Evolutionary conservation across 2,329 filamentous ascomycete genomes (phyloP), one percentile per base, ranked within the genome.

Genomic region (Gaeumannomyces tritici): DNA sequence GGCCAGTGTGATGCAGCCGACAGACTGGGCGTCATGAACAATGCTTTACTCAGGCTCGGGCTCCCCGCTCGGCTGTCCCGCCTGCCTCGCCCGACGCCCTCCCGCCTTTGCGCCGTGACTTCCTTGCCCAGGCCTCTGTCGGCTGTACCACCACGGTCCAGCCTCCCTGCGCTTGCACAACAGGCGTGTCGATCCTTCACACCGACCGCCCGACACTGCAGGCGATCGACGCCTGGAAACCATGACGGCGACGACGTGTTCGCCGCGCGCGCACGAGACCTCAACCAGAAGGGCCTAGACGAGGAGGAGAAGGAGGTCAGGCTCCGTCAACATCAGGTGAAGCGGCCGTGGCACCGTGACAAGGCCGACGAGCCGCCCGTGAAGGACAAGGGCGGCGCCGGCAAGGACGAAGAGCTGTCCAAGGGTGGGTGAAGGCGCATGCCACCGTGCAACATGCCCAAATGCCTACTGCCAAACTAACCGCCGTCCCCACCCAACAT

Each of bases 281-380:
- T 72, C 24, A 70, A 72, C 33, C 72, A 73, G 28, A 71, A 72
- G 58, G 70, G 69, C 31, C 67, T 75, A 6, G 71, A 75, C 56
- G 70, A 76, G 47, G 64, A 75, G 4, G 71, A 77, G 56, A 69
- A 74, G n/a, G 69, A 77, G 31, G 70, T 75, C 59, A 71, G 66
- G 63, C 78, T 79, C 58, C 83, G 83, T 68, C 75, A 80, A 59
- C 80, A 81, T 64, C 86, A 88, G 65, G 76, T 83, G 59, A 77
- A 83, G 60, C 80, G 85, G 42, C 87, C 87, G 67, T 89, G 87
- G 87, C 84, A 86, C 66, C 78, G 86, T 21, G 80, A 88, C 65
- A 83, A 85, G 4, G 82, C 82, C 55, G 83, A 72, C 57, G 69
- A 74, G 62, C 71, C 73, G 11, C 70, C 74, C 1, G 71, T 70